A percentile compares a stretch with the other conserved stretches of the same genome.
These are phyloP conservation scores for Entomortierella parvispora DNA, from an alignment of 192 early-diverging fungal genomes.

Conservation along the genomic window DNA sequence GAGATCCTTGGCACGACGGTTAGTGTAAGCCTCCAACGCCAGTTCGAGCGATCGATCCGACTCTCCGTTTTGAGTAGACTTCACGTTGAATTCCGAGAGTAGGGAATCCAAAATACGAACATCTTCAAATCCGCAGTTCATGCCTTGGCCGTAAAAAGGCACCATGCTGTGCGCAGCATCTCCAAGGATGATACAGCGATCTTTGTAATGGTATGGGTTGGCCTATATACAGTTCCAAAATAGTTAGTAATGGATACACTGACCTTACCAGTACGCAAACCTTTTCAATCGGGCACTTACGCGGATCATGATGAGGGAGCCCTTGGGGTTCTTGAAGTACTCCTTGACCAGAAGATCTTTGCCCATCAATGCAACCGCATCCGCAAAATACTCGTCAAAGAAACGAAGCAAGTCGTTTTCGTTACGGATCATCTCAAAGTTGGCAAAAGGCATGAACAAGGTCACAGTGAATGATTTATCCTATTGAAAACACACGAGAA, in stretches of 20 bases:
- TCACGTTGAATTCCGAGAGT: slow-evolving; percentile 65
- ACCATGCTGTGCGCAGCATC: slow-evolving; percentile 99
- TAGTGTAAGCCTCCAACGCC: slow-evolving; percentile 82
- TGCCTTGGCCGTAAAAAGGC: slow-evolving; percentile 97
- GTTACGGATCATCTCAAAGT: slow-evolving; percentile 79
- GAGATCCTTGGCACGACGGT: slow-evolving; percentile 75
- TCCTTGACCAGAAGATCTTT: slow-evolving; percentile 73
- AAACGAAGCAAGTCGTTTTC: slow-evolving; percentile 71
- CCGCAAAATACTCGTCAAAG: slow-evolving; percentile 80
- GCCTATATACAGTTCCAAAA: slow-evolving; percentile 65
- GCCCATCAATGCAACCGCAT: slow-evolving; percentile 84
- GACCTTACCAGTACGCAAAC: no score
- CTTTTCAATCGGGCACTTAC: slow-evolving; percentile 50
- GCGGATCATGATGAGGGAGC: slow-evolving; percentile 85
- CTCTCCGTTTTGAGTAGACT: slow-evolving; percentile 20
- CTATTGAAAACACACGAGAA: slow-evolving; percentile 38
- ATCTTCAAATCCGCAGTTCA: slow-evolving; percentile 99
- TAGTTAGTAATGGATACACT: no score
- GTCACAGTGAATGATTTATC: slow-evolving; percentile 96
- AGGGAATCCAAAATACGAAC: slow-evolving; percentile 71
- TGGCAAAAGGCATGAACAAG: slow-evolving; percentile 92
- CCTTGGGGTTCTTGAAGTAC: slow-evolving; percentile 87
- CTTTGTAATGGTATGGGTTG: slow-evolving; percentile 86
- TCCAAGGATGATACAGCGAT: slow-evolving; percentile 83
- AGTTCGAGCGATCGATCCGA: slow-evolving; percentile 47